Conservation (phyloP, 257 asterid genomes). For the Solanum pimpinellifolium region DNA sequence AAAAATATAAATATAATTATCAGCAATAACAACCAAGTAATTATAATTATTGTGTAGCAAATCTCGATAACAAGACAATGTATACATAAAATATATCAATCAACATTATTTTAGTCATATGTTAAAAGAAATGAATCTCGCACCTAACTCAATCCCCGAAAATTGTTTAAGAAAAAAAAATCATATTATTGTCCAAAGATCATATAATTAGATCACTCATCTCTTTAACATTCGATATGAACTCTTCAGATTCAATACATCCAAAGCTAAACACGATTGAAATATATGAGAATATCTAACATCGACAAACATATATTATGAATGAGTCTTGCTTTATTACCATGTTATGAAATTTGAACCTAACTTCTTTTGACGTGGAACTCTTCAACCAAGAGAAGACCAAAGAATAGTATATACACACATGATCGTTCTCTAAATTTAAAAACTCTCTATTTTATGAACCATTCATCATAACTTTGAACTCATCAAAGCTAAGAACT, state of each 20-base stretch:
- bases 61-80: neutral
- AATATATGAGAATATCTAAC: neutral
- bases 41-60: neutral
- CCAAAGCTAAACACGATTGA: neutral
- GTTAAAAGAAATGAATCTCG: neutral
- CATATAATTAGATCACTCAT: neutral
- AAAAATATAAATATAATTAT: neutral
- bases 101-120: neutral
- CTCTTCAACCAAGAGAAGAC: neutral
- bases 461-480: slow-evolving; percentile 34
- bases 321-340: too few relatives aligned
- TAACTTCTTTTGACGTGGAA: neutral
- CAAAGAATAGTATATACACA: neutral
- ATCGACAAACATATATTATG: neutral
- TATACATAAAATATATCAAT: neutral
- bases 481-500: slow-evolving; percentile 45
- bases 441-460: neutral
- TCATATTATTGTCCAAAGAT: neutral
- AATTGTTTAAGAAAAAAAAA: neutral
- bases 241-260: neutral
- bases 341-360: neutral
- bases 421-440: neutral
- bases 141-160: neutral
- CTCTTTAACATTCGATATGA: neutral
- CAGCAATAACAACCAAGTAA: neutral